phyloP scores from a whole-genome alignment of 2,329 filamentous ascomycete species.

The Fonsecaea pugnacius region DNA sequence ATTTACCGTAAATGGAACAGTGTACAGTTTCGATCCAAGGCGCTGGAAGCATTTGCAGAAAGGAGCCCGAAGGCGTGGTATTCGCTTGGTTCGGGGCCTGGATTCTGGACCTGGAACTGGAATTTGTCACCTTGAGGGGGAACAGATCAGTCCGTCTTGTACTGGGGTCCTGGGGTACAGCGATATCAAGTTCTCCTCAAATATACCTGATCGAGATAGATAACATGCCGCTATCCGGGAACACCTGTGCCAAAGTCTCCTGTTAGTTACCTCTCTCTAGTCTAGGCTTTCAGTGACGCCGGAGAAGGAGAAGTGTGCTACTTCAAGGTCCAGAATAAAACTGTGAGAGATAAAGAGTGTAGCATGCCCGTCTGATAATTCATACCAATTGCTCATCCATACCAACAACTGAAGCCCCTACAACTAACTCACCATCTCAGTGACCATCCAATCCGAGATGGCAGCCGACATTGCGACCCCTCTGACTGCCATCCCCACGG shows the following conservation, averaged over 20 bases:
- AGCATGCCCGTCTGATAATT: background rate
- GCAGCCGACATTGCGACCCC: constrained; percentile 4
- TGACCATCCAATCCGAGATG: background rate
- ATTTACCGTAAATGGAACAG: constrained; percentile 3
- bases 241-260: no score
- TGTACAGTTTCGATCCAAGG: background rate
- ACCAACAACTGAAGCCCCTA: background rate
- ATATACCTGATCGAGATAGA: background rate
- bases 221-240: background rate
- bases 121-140: background rate
- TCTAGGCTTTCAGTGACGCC: background rate
- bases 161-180: no score
- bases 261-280: background rate
- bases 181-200: background rate
- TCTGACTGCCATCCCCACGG: background rate
- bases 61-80: background rate
- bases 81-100: background rate
- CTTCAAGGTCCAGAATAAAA: background rate
- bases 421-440: no score
- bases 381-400: background rate
- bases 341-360: background rate
- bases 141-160: no score
- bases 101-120: no score
- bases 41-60: background rate
- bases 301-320: background rate